Percentiles rank a stretch among this genome's conserved stretches.
These are phyloP conservation scores for Przewalskia tangutica DNA, from an alignment of 257 asterid genomes.

Conservation along the genomic window DNA sequence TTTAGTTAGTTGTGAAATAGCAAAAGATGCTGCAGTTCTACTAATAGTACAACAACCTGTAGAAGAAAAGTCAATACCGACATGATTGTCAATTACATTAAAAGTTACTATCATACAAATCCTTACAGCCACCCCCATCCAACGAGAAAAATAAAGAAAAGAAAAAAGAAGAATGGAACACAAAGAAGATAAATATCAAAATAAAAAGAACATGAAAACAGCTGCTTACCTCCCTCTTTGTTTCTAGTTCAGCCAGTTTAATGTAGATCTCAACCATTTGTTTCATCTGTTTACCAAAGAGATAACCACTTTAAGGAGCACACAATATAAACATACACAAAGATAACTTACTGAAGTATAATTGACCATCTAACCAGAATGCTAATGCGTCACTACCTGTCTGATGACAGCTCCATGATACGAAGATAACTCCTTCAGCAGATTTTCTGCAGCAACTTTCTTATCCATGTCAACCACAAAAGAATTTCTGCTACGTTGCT, in stretches of 20 bases:
- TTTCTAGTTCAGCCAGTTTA: conserved; percentile 94
- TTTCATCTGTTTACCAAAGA: conserved; percentile 55
- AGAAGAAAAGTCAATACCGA: not conserved
- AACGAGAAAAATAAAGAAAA: not conserved
- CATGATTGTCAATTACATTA: not conserved
- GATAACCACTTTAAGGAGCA: conserved; percentile 7
- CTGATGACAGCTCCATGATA: conserved; percentile 66
- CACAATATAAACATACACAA: conserved; percentile 5
- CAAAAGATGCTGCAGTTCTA: not conserved
- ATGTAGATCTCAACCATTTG: conserved; percentile 98
- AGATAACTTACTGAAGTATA: conserved; percentile 4
- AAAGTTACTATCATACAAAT: not conserved
- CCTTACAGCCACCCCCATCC: not conserved
- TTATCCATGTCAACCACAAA: conserved; percentile 92
- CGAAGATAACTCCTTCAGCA: conserved; percentile 61
- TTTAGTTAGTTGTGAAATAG: conserved; percentile 13
- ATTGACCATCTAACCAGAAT: conserved; percentile 1
- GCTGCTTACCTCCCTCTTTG: conserved; percentile 69
- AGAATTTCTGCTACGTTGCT: conserved; percentile 89
- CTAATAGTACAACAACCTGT: not conserved
- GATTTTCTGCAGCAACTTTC: conserved; percentile 90
- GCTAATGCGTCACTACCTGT: conserved; percentile 45
- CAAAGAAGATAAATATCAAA: not conserved
- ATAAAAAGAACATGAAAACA: conserved; percentile 12
- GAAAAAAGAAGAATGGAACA: too few species aligned